These are phyloP conservation scores for Cercospora brassicicola DNA, from an alignment of 2,329 filamentous ascomycete species.

Conservation along the genomic window DNA sequence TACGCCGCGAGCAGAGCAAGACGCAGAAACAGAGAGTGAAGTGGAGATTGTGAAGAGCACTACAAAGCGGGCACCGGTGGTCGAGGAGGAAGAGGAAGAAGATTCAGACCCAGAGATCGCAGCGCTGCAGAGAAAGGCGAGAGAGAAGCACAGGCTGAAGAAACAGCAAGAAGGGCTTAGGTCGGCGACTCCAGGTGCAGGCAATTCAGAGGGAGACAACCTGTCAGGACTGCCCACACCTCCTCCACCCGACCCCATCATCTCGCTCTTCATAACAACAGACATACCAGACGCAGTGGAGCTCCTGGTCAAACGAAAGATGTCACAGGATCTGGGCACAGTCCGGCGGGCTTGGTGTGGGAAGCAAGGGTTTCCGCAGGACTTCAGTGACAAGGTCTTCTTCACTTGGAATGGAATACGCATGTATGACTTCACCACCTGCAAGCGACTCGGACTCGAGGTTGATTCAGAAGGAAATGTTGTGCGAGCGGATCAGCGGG, in stretches of 20 bases:
- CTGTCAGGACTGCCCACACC: conserved; percentile 20
- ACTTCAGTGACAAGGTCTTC: conserved; percentile 60
- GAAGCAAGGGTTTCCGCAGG: conserved; percentile 56
- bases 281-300: conserved; percentile 60
- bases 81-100: conserved; percentile 34
- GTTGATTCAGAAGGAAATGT: conserved; percentile 45
- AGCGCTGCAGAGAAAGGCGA: conserved; percentile 45
- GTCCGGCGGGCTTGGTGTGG: conserved; percentile 70
- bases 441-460: conserved; percentile 65
- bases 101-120: conserved; percentile 46
- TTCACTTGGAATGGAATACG: conserved; percentile 75
- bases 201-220: conserved; percentile 13
- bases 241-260: conserved; percentile 48
- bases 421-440: conserved; percentile 74
- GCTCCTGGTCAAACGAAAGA: conserved; percentile 64
- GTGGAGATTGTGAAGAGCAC: conserved; percentile 10
- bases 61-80: background rate
- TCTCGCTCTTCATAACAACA: conserved; percentile 69
- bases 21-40: conserved; percentile 25
- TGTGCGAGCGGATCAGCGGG: conserved; percentile 48
- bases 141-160: conserved; percentile 35
- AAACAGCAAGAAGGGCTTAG: conserved; percentile 15
- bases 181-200: conserved; percentile 15
- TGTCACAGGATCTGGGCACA: conserved; percentile 66
- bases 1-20: conserved; percentile 7